Evolutionary conservation across 106 monocot species (phyloP), one percentile per base, ranked within the genome.

Genomic region (Apostasia ramifera): DNA sequence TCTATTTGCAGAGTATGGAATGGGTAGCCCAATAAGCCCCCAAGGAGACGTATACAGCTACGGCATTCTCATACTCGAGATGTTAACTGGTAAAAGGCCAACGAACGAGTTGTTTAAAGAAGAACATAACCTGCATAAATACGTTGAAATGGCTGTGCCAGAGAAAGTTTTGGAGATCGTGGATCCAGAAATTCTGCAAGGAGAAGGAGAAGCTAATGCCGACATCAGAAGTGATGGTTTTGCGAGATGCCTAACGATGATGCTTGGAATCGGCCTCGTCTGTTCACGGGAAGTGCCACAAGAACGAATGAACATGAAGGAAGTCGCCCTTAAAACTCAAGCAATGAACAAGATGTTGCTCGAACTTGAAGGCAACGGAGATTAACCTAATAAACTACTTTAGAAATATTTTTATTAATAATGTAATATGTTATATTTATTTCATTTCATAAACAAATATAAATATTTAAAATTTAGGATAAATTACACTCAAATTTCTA

Each of bases 21-120:
- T 74, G 70, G 73, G 70, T 5, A 15, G 15, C 6, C 8, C 8
- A 53, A 51, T 68, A 5, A 74, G 74, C 2, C 57, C 52, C 8
- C 47, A 55, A 46, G 80, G 85, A 1, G 85, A 85, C 71, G 70
- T 74, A 1, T 85, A 80, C 26, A 77, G 76, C 56, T 78, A 73
- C 6, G 84, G 81, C 0, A 61, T 85, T 55, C 66, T 80, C 40
- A 2, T 81, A 45, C 56, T 74, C 13, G 84, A 84, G 66, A 74
- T 84, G 77, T 67, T 84, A 26, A 84, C 66, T 1, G 84, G 77
- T 38, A 73, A 15, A 11, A 77, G 75, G 9, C 80, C 84, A 0
- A 80, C 80, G 0, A 44, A 80, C 57, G 73, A 77, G 7, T 52
- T 2, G 5, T 80, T 80, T 3, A 26, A 26, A 26, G 46, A 39